Percentiles rank a stretch among this genome's conserved stretches.
phyloP scores from a whole-genome alignment of 2,329 filamentous ascomycete species.

The Paramyrothecium roridum region DNA sequence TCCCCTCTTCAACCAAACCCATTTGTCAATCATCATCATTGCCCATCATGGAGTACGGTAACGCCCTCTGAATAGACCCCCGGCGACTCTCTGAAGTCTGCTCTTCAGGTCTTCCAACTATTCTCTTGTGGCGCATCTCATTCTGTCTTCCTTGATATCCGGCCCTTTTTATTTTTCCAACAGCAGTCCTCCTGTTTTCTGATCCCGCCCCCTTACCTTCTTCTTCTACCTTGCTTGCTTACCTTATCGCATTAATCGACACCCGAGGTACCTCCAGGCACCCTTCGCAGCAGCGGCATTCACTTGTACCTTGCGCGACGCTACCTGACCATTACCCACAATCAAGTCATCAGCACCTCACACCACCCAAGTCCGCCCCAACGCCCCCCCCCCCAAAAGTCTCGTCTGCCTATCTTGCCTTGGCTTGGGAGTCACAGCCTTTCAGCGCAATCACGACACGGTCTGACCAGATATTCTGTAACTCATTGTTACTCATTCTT shows the following conservation, averaged over 20 bases:
- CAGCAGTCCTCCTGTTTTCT: too few species aligned
- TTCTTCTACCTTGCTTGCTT: too few species aligned
- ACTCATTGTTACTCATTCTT: slow-evolving; percentile 1
- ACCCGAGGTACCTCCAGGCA: background rate
- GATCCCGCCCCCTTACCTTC: too few species aligned
- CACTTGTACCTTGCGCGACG: slow-evolving; percentile 43
- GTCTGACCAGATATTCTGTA: background rate
- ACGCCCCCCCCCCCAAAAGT: too few species aligned
- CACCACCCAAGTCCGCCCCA: too few species aligned
- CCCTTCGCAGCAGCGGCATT: slow-evolving; percentile 43
- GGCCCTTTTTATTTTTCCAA: slow-evolving; percentile 4
- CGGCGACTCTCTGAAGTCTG: slow-evolving; percentile 56
- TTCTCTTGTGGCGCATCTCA: slow-evolving; percentile 19
- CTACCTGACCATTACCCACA: too few species aligned
- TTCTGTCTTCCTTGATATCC: background rate
- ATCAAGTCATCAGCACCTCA: too few species aligned
- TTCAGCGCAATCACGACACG: background rate
- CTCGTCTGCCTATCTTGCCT: too few species aligned
- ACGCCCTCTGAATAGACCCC: slow-evolving; percentile 45
- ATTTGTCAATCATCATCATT: slow-evolving; percentile 44
- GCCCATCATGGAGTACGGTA: slow-evolving; percentile 52
- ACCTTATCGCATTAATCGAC: slow-evolving; percentile 7
- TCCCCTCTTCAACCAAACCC: background rate
- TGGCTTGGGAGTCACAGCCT: background rate
- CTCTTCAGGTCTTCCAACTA: slow-evolving; percentile 31